Conservation (phyloP, 108 stramenopile genomes). For the Conticribra guillardii region DNA sequence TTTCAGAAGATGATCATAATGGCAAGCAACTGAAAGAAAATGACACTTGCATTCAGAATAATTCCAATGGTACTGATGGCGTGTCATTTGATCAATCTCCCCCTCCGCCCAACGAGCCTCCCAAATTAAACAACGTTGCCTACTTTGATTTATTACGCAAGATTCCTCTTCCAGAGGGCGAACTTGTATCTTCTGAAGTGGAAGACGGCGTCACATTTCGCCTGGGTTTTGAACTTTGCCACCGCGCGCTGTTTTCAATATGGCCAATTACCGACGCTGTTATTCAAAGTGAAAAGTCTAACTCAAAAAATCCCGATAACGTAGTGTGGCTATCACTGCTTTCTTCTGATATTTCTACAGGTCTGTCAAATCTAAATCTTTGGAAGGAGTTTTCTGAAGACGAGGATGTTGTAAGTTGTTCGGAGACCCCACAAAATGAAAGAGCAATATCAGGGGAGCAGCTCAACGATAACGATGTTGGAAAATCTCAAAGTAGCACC, state of each 20-base stretch:
- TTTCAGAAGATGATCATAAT: too few relatives aligned
- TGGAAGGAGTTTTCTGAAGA: constrained; percentile 10
- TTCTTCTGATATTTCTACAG: background rate
- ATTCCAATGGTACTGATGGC: background rate
- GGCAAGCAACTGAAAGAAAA: too few relatives aligned
- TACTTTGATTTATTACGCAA: constrained; percentile 8
- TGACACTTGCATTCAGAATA: too few relatives aligned
- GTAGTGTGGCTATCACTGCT: background rate
- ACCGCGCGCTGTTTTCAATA: constrained; percentile 30
- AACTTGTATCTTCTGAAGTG: constrained; percentile 28
- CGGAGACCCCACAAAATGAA: background rate
- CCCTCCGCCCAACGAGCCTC: background rate
- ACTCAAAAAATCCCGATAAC: background rate
- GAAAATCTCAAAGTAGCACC: background rate
- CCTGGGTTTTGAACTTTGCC: constrained; percentile 39
- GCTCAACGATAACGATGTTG: background rate
- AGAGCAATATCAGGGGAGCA: background rate
- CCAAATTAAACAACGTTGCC: background rate
- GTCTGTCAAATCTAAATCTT: constrained; percentile 31
- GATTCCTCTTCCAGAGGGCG: constrained; percentile 43
- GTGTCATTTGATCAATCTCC: background rate
- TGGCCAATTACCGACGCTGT: constrained; percentile 15
- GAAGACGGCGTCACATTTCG: constrained; percentile 27
- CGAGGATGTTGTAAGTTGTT: background rate
- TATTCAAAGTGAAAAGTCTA: background rate